phyloP scores from a whole-genome alignment of 2,329 filamentous ascomycete genomes.

The Aspergillus sp. region DNA sequence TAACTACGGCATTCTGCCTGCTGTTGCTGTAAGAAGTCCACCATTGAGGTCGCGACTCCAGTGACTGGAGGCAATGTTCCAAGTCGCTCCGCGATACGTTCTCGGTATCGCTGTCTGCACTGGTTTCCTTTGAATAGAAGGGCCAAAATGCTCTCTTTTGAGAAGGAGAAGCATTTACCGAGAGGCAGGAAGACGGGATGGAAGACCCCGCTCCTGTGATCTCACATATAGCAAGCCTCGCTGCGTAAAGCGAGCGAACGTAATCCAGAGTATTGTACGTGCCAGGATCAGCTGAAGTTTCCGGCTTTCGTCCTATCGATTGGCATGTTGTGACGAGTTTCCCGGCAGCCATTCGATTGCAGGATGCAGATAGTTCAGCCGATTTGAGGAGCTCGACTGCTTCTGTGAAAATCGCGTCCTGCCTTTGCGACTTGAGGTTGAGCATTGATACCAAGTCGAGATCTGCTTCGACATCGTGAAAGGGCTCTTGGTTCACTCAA shows the following conservation, averaged over 20 bases:
- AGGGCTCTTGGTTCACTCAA: constrained; percentile 12
- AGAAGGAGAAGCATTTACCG: constrained; percentile 50
- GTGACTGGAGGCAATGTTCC: constrained; percentile 56
- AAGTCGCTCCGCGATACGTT: constrained; percentile 37
- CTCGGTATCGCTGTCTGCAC: constrained; percentile 23
- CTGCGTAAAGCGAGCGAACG: constrained; percentile 63
- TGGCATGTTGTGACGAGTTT: constrained; percentile 60
- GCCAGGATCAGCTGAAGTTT: constrained; percentile 25
- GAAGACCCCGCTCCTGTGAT: constrained; percentile 56
- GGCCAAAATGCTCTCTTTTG: constrained; percentile 34
- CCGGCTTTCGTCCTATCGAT: constrained; percentile 46
- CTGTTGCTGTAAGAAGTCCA: constrained; percentile 70
- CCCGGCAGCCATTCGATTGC: constrained; percentile 57
- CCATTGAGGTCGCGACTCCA: constrained; percentile 60
- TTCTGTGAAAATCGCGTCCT: constrained; percentile 45
- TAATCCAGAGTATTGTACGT: constrained; percentile 44
- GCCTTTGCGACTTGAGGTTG: constrained; percentile 25
- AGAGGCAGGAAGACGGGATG: constrained; percentile 57
- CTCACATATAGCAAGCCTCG: constrained; percentile 67
- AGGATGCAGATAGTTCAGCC: constrained; percentile 54
- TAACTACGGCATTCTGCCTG: constrained; percentile 62
- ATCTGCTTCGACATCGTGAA: constrained; percentile 21
- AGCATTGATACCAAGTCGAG: constrained; percentile 37
- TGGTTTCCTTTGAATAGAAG: constrained; percentile 28
- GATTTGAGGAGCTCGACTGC: constrained; percentile 51